A percentile compares a stretch with the other conserved stretches of the same genome.
These are phyloP conservation scores for Ceratocystis colombiana DNA, from an alignment of 2,329 filamentous ascomycete species.

Conservation along the genomic window DNA sequence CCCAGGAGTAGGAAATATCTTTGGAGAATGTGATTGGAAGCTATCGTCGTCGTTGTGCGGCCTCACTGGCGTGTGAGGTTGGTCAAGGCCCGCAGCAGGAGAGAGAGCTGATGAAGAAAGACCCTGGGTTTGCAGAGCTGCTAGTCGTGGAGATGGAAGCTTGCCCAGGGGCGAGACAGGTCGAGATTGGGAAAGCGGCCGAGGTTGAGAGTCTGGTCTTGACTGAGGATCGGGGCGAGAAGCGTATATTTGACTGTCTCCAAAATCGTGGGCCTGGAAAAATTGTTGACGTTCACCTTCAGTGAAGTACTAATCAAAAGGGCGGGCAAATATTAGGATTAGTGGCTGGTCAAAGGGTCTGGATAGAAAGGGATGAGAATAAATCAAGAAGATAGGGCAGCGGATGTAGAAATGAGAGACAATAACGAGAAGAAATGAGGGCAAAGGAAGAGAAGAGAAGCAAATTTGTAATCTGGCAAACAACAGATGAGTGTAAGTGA, in stretches of 20 bases:
- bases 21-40: conserved; percentile 19
- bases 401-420: neutral
- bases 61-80: conserved; percentile 4
- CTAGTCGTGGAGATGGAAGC: conserved; percentile 24
- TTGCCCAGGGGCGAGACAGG: conserved; percentile 20
- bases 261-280: conserved; percentile 21
- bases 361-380: neutral
- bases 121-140: conserved; percentile 23
- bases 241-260: conserved; percentile 16
- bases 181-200: conserved; percentile 6
- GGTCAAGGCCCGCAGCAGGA: neutral
- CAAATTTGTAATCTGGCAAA: neutral
- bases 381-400: neutral
- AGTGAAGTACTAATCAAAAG: conserved; percentile 23
- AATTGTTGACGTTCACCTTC: conserved; percentile 25
- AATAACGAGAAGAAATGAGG: neutral
- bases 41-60: neutral
- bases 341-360: conserved; percentile 20
- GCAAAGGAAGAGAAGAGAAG: neutral
- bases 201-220: conserved; percentile 3
- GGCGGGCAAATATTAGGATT: conserved; percentile 9
- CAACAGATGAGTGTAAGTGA: neutral
- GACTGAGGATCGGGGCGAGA: conserved; percentile 15
- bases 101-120: conserved; percentile 15
- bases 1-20: conserved; percentile 25